Evolutionary conservation across 2,329 filamentous ascomycete genomes (phyloP), one percentile per base, ranked within the genome.

Genomic region (Escovopsis sp.): DNA sequence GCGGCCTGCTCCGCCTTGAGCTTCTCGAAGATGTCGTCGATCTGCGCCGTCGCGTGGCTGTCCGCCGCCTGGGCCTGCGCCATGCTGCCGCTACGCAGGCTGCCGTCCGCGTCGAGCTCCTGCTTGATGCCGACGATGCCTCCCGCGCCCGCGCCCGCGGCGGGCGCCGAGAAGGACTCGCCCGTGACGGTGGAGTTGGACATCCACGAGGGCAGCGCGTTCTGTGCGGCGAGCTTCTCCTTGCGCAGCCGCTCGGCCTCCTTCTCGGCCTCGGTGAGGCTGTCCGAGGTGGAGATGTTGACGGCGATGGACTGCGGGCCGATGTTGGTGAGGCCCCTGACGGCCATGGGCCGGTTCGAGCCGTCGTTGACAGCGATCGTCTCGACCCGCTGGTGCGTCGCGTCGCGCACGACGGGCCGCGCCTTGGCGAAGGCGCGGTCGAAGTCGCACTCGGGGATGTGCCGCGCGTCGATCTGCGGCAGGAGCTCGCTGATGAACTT

Each of bases 401-500:
- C 69, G 43, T 81, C 75, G 43, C 80, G 70, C 35, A 72, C 58
- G 18, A 87, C 71, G 3, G 76, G 74, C 12, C 75, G 65, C 14
- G 72, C 69, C 35, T 68, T 68, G 17, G 68, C 63, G 17, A 81
- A 62, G 3, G 81, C 80, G 16, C 71, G 66, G 34, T 85, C 78
- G 45, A 84, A 85, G 43, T 72, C 78, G 50, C 80, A 79, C 43
- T 77, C 78, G 2, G 83, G 82, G 6, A 92, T 74, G 27, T 74
- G 64, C 5, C 78, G 67, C n/a, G 70, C 65, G 50, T 90, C 84
- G 40, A 92, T 83, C 48, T 79, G 70, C 37, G 79, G 79, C 42
- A 92, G 64, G 36, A 86, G 66, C 39, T 81, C 73, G 38, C 81
- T 79, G 44, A 90, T 76, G 47, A 83, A 83, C 45, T 76, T 77